These are phyloP conservation scores for Melocanna baccifera DNA, from an alignment of 176 grass and related monocot species.

Conservation along the genomic window DNA sequence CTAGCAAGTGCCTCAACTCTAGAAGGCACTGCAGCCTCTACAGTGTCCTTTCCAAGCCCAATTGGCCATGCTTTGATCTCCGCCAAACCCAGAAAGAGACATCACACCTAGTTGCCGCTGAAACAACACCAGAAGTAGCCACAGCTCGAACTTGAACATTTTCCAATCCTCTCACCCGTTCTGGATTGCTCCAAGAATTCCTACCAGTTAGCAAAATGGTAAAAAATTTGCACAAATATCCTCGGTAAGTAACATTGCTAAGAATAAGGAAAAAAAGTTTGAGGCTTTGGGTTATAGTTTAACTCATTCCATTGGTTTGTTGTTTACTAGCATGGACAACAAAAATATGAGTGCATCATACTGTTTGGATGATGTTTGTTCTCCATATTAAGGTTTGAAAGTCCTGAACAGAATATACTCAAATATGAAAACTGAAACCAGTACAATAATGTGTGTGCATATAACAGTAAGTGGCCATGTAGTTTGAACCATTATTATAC, in stretches of 20 bases:
- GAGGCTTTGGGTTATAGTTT: neutral
- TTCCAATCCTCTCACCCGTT: conserved; percentile 71
- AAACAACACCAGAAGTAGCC: conserved; percentile 82
- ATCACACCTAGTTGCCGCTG: conserved; percentile 66
- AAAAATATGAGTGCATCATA: neutral
- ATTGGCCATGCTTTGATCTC: conserved; percentile 85
- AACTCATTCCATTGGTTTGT: neutral
- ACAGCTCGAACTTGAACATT: conserved; percentile 62
- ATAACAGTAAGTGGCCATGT: neutral
- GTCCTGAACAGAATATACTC: neutral
- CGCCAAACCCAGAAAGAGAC: conserved; percentile 90
- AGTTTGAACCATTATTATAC: neutral
- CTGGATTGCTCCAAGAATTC: conserved; percentile 68
- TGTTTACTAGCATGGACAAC: neutral
- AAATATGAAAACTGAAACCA: neutral
- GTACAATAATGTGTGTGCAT: neutral
- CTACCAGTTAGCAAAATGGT: conserved; percentile 38
- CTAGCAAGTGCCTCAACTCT: conserved; percentile 57
- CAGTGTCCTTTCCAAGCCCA: conserved; percentile 65
- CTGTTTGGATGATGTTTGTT: neutral
- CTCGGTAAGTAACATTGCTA: neutral
- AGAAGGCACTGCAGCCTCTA: conserved; percentile 47
- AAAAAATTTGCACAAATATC: neutral
- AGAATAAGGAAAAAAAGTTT: neutral
- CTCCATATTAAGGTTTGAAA: neutral